Conservation (phyloP, 805 yeast species). For the Teunomyces pallodes region DNA sequence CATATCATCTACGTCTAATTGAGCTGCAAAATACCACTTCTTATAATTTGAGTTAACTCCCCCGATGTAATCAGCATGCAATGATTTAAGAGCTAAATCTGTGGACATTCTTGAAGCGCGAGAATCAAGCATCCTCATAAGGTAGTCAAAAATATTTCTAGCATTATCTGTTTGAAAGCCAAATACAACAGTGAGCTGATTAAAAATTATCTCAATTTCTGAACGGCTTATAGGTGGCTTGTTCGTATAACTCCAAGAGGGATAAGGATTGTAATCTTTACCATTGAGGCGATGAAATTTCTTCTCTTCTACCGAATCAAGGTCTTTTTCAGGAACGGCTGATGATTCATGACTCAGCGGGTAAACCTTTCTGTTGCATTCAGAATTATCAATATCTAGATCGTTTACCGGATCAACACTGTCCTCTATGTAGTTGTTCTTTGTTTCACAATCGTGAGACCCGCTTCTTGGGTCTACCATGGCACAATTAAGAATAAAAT, state of each 20-base stretch:
- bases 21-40: conserved; percentile 91
- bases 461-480: too few species aligned
- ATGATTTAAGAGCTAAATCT: conserved; percentile 54
- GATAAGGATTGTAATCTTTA: conserved; percentile 49
- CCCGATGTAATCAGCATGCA: conserved; percentile 91
- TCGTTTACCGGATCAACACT: too few species aligned
- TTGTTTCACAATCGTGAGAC: too few species aligned
- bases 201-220: conserved; percentile 57
- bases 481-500: too few species aligned
- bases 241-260: conserved; percentile 47
- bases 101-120: conserved; percentile 66
- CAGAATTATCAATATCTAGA: too few species aligned
- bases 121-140: conserved; percentile 62
- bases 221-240: conserved; percentile 48
- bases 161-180: conserved; percentile 70
- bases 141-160: conserved; percentile 63
- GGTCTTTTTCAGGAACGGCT: too few species aligned
- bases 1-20: conserved; percentile 62
- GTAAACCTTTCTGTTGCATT: too few species aligned
- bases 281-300: conserved; percentile 44
- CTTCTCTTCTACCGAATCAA: conserved; percentile 36
- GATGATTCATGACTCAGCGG: too few species aligned
- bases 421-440: too few species aligned
- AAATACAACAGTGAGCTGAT: conserved; percentile 51
- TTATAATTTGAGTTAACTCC: conserved; percentile 84